Base-by-base conservation (phyloP, 75 land plant species). In the Chamaecyparis obtusa region DNA sequence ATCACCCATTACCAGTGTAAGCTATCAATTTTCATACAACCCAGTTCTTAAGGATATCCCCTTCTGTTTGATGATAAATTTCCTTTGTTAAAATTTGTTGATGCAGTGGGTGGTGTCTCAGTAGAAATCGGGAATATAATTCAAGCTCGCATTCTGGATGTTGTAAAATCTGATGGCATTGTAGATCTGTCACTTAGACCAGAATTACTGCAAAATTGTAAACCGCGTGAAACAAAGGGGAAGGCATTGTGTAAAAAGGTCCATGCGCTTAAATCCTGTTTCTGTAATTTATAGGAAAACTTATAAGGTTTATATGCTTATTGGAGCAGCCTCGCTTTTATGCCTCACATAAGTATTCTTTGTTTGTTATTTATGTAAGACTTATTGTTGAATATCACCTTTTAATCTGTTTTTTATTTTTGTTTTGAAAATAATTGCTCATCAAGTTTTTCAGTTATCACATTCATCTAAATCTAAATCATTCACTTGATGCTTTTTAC, bases 121-220 rank as follows among this genome's bases (percentile, higher is more conserved):
- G 89, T 92, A 27, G 92, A 93, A 89, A 87, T 79, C 27, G 97
- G 96, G 0, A 85, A 89, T 35, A 27, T 46, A 80, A 89, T 95
- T 87, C 89, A 86, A 88, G 99, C 99, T 91, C 76, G 91, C 24
- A 92, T 98, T 88, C 93, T 98, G 79, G 99, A 98, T 86, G 88
- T 96, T 80, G 89, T 93, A 16, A 95, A 91, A 90, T 86, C 94
- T 16, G 98, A 98, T 64, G 88, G 90, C 44, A 90, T 96, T 86
- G 93, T 96, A 19, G 99, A 98, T 90, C 89, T 98, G 36, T 94
- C 98, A 16, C 87, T 98, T 69, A 94, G 93, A 79, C 87, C 90
- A 54, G 92, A 93, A 57, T 88, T 97, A 72, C 30, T 97, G 79
- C 56, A 88, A 67, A 71, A 48, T 85, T 39, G 33, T 8, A 85